phyloP scores from a whole-genome alignment of 108 stramenopile genomes.

The Nitzschia putrida region DNA sequence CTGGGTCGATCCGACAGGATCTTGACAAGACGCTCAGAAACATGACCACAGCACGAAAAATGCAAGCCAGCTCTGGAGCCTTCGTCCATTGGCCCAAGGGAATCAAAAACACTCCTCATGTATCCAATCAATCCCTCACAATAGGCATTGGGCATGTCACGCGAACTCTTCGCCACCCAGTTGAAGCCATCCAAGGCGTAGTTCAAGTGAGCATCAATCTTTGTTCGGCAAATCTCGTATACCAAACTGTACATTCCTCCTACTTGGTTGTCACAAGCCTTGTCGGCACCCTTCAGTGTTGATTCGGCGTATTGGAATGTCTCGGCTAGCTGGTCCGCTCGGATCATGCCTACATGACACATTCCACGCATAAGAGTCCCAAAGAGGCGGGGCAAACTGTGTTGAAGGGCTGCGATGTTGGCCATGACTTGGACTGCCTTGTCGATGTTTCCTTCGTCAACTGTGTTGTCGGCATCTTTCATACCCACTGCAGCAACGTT shows the following conservation, averaged over 20 bases:
- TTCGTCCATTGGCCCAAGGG: slow-evolving; percentile 88
- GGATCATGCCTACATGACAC: slow-evolving; percentile 84
- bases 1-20: slow-evolving; percentile 59
- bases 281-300: slow-evolving; percentile 79
- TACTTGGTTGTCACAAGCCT: slow-evolving; percentile 87
- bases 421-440: slow-evolving; percentile 90
- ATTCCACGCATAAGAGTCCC: slow-evolving; percentile 87
- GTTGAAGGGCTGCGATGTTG: slow-evolving; percentile 82
- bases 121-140: slow-evolving; percentile 82
- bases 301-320: slow-evolving; percentile 84
- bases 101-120: slow-evolving; percentile 73
- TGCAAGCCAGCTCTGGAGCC: slow-evolving; percentile 86
- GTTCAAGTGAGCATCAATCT: slow-evolving; percentile 84
- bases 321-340: slow-evolving; percentile 79
- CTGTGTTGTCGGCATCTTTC: slow-evolving; percentile 69
- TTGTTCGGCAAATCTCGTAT: slow-evolving; percentile 85
- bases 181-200: slow-evolving; percentile 83
- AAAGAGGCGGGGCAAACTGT: slow-evolving; percentile 78
- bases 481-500: slow-evolving; percentile 86
- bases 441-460: slow-evolving; percentile 82
- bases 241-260: slow-evolving; percentile 84
- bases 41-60: slow-evolving; percentile 91
- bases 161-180: slow-evolving; percentile 75
- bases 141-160: slow-evolving; percentile 87
- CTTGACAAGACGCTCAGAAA: slow-evolving; percentile 81